Conservation (phyloP, 2,329 filamentous ascomycete genomes). For the Hyphodiscus sp. region DNA sequence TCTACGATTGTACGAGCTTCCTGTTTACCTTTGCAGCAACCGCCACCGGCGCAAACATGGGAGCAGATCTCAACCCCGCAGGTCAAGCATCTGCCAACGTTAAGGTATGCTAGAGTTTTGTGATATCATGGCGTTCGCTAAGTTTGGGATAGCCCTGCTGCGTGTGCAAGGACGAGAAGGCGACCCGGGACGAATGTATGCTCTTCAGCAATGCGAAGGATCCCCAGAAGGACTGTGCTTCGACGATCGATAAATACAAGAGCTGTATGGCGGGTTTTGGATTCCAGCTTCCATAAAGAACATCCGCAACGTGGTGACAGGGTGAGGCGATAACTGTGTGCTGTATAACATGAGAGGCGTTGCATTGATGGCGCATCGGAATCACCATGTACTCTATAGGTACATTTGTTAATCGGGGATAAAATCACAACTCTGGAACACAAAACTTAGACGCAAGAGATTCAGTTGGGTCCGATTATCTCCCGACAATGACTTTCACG, state of each 20-base stretch:
- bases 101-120: not conserved
- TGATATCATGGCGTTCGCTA: not conserved
- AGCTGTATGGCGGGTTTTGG: conserved; percentile 90
- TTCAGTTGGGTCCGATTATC: not conserved
- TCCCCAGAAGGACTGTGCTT: conserved; percentile 76
- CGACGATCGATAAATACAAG: conserved; percentile 78
- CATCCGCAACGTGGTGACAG: conserved; percentile 4
- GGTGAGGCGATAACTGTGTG: not conserved
- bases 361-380: conserved; percentile 24
- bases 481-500: not conserved
- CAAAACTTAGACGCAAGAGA: not conserved
- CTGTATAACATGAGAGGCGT: conserved; percentile 13
- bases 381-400: conserved; percentile 5
- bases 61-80: conserved; percentile 21
- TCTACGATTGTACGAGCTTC: not conserved
- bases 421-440: conserved; percentile 21
- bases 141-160: conserved; percentile 70
- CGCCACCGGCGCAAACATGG: conserved; percentile 23
- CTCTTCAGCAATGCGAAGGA: conserved; percentile 84
- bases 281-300: conserved; percentile 51
- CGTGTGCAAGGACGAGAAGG: conserved; percentile 94
- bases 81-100: conserved; percentile 17
- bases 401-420: conserved; percentile 4
- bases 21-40: conserved; percentile 17
- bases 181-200: conserved; percentile 95